Evolutionary conservation across 495 filamentous ascomycete genomes (phyloP), one percentile per base, ranked within the genome.

Genomic region (Cercophora scortea): DNA sequence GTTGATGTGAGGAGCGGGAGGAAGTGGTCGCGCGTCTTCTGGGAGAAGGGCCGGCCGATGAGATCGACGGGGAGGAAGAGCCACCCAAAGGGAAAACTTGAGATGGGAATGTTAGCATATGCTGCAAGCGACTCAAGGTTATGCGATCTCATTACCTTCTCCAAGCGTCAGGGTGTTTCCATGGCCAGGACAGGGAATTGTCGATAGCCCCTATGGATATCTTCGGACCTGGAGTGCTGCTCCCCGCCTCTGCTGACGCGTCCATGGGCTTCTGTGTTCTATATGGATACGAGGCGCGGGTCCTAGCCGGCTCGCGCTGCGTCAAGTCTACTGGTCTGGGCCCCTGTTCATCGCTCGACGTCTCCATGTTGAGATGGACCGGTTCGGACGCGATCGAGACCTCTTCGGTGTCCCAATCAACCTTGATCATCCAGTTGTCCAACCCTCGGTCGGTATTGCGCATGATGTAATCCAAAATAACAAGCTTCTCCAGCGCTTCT

Each of bases 401-500:
- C 61, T 87, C 77, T 59, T 93, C 80, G 18, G 78, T 84, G 44
- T 87, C 77, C 80, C 81, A 88, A 64, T 97, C 90, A 19, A 99
- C 88, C 61, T 87, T 92, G 59, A 99, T 89, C 93, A 99, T 99
- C 93, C 93, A 99, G 54, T 99, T 99, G 67, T 99, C 93, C 54
- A 96, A 72, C 10, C 93, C 93, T 69, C 93, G 79, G 65, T 99
- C 93, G 4, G 93, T 99, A 63, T 99, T 99, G 18, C 93, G 83
- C 93, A 99, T 99, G 47, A 99, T 95, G 59, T 99, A 99, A 69
- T 99, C 93, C 61, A 99, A 65, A 59, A 99, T 94, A 11, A 99
- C 93, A 10, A 99, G 75, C 69, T 97, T 99, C 69, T 99, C 93
- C 36, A 99, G 75, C 69, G 96, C 87, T 61, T 96, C 94, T 8